Base-by-base conservation (phyloP, 2,329 filamentous ascomycete species). In the Fusarium subglutinans region DNA sequence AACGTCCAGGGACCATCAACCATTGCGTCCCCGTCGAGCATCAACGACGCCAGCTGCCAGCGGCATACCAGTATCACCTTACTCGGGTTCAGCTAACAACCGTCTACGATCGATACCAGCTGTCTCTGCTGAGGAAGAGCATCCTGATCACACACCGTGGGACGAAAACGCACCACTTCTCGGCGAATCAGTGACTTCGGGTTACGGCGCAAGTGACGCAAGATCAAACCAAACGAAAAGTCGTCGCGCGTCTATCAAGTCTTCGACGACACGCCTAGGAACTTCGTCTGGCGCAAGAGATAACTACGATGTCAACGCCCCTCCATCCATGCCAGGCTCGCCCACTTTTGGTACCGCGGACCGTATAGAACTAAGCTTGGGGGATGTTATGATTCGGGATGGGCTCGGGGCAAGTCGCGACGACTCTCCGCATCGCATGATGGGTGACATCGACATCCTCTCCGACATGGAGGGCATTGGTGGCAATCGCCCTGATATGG, bases 301-400 rank as follows among this genome's bases (percentile, higher is more conserved):
- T 37, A 83, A 82, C 64, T 91, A 90, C 77, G 89, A 92, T 82
- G 82, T 93, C 69, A 93, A 93, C 76, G 90, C 92, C 70, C 91
- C 91, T 8, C 91, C 91, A 2, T 93, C 91, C 0, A 86, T 93
- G 51, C 91, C 91, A 5, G 89, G 88, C 2, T 90, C 90, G 13
- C 91, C 91, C 5, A 81, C 82, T 4, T 82, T 90, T 65, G 87
- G 87, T 3, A 81, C 87, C 1, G 75, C 81, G 0, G 85, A 88
- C 65, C 84, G 85, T 38, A 81, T 86, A 63, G 86, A 89, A 41
- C 85, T 92, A 81, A 89, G 85, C 70, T 90, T 91, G 76, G 89
- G 89, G n/a, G 90, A 92, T 82, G 86, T 92, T 72, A 91, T 95
- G 88, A 88, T 94, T 63, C 86, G 91, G 14, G 90, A 92, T 72